These are phyloP conservation scores for Rutstroemia sp. DNA, from an alignment of 2,329 filamentous ascomycete genomes.

Conservation along the genomic window DNA sequence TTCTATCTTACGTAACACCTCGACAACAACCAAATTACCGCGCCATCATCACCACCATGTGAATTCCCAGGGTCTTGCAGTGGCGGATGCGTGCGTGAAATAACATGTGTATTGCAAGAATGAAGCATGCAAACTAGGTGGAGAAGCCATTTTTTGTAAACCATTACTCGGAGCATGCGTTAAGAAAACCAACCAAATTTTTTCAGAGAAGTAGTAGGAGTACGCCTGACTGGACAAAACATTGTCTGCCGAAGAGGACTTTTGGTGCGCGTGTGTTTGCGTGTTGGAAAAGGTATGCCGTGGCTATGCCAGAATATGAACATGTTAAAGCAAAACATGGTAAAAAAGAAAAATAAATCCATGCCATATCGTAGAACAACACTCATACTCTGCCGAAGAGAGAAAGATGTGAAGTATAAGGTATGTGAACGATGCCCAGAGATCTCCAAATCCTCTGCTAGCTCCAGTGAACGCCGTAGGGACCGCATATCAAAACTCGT, in stretches of 20 bases:
- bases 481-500: conserved; percentile 24
- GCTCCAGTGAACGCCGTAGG: conserved; percentile 28
- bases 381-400: conserved; percentile 2
- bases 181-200: conserved; percentile 11
- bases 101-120: not conserved
- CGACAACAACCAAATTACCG: conserved; percentile 9
- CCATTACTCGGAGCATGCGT: conserved; percentile 18
- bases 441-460: conserved; percentile 27
- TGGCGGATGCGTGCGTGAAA: not conserved
- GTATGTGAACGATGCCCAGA: conserved; percentile 11
- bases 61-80: not conserved
- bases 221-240: conserved; percentile 13
- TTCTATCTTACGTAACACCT: conserved; percentile 17
- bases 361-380: conserved; percentile 11
- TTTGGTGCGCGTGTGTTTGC: conserved; percentile 11
- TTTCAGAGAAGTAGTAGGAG: conserved; percentile 14
- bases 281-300: conserved; percentile 12
- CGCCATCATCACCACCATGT: not conserved
- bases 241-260: conserved; percentile 11
- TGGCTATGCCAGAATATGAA: conserved; percentile 25
- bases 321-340: conserved; percentile 22
- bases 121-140: not conserved
- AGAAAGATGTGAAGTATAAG: not conserved
- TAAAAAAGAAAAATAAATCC: conserved; percentile 13
- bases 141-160: conserved; percentile 17